Conservation (phyloP, 441 rosid genomes). For the Arabidopsis hybrid region DNA sequence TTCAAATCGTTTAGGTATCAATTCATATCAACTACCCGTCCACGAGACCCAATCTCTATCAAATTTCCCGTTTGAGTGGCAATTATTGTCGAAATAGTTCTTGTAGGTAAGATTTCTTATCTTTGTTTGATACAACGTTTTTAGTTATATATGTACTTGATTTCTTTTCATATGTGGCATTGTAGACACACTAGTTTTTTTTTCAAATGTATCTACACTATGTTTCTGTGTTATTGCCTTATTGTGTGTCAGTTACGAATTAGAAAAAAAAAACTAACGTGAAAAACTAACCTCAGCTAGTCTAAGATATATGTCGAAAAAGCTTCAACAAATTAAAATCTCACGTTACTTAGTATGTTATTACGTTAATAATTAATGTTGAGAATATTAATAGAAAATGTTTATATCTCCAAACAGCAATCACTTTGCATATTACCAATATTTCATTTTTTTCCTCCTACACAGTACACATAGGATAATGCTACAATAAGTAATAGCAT, state of each 20-base stretch:
- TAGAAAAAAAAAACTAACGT: neutral
- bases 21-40: conserved; percentile 14
- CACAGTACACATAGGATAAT: neutral
- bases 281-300: neutral
- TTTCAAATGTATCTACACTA: neutral
- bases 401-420: neutral
- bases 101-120: conserved; percentile 18
- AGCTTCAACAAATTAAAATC: neutral
- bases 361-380: neutral
- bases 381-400: neutral
- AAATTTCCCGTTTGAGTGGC: conserved; percentile 7
- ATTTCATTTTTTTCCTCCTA: neutral
- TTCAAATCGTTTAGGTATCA: conserved; percentile 10
- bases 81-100: conserved; percentile 20
- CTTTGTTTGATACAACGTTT: neutral
- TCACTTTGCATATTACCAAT: neutral
- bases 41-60: conserved; percentile 6
- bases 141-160: neutral
- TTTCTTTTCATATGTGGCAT: conserved; percentile 6
- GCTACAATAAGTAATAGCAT: neutral
- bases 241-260: neutral
- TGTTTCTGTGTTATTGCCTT: neutral
- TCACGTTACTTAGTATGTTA: neutral
- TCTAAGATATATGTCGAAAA: neutral
- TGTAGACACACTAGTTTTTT: neutral